Conservation (phyloP, 148 eudicot genomes). For the Suaeda aralocaspica region DNA sequence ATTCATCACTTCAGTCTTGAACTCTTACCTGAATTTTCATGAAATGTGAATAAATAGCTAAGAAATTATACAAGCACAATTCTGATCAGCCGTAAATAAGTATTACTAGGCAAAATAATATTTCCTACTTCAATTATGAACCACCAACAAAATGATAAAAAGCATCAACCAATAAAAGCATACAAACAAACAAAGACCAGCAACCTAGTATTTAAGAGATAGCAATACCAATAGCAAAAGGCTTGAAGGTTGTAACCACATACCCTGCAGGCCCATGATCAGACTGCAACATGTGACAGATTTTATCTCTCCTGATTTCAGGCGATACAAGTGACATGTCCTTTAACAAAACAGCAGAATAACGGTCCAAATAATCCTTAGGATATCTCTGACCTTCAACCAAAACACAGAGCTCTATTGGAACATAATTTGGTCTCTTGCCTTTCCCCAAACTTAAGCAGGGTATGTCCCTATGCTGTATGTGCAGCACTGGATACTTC, state of each 20-base stretch:
- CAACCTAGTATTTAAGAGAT: neutral
- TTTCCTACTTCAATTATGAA: too few relatives aligned
- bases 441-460: conserved; percentile 52
- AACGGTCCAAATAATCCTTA: conserved; percentile 41
- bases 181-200: neutral
- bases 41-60: too few relatives aligned
- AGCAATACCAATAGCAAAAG: neutral
- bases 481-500: conserved; percentile 32
- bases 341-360: conserved; percentile 34
- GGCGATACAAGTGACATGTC: conserved; percentile 45
- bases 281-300: conserved; percentile 47
- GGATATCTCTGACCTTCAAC: conserved; percentile 66
- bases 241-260: conserved; percentile 18
- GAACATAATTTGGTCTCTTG: conserved; percentile 42
- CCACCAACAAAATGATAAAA: too few relatives aligned
- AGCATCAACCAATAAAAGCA: neutral
- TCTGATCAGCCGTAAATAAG: too few relatives aligned
- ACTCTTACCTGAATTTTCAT: too few relatives aligned
- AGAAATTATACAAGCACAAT: too few relatives aligned
- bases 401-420: conserved; percentile 65
- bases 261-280: conserved; percentile 65
- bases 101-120: too few relatives aligned
- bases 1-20: too few relatives aligned
- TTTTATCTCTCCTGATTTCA: conserved; percentile 33
- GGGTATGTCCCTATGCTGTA: conserved; percentile 38